Conservation (phyloP, 306 rosid genomes). For the Leucaena leucocephala region DNA sequence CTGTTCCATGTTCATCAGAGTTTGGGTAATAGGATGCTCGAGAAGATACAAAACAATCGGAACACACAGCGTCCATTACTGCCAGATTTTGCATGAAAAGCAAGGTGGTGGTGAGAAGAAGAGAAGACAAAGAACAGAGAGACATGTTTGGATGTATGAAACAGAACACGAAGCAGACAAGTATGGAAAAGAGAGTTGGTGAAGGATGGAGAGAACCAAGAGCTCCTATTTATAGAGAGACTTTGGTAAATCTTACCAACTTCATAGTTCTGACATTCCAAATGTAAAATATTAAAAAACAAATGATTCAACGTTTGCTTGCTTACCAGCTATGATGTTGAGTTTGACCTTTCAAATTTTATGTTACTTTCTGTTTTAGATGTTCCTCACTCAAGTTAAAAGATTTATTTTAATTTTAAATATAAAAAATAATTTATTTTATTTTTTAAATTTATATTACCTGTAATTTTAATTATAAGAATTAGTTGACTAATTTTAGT, state of each 20-base stretch:
- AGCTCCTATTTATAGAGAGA: constrained; percentile 56
- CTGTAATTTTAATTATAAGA: no score
- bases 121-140: constrained; percentile 39
- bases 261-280: constrained; percentile 42
- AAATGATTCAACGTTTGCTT: background rate
- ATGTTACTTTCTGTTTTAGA: background rate
- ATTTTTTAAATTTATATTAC: no score
- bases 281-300: background rate
- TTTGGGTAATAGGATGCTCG: constrained; percentile 83
- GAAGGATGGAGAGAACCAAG: constrained; percentile 37
- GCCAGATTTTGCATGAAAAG: constrained; percentile 63
- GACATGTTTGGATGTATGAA: constrained; percentile 52
- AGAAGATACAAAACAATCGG: constrained; percentile 56
- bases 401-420: no score
- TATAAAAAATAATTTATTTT: no score
- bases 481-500: no score
- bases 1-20: constrained; percentile 80
- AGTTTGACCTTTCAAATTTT: constrained; percentile 17
- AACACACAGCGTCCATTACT: constrained; percentile 41
- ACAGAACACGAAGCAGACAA: constrained; percentile 7
- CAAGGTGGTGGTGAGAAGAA: constrained; percentile 49
- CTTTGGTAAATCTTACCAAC: constrained; percentile 45
- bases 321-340: constrained; percentile 11
- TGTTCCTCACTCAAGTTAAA: background rate
- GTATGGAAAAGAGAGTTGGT: constrained; percentile 28